Evolutionary conservation across 2,329 filamentous ascomycete species (phyloP), one percentile per base, ranked within the genome.

Genomic region (Dothidotthia symphoricarpi): DNA sequence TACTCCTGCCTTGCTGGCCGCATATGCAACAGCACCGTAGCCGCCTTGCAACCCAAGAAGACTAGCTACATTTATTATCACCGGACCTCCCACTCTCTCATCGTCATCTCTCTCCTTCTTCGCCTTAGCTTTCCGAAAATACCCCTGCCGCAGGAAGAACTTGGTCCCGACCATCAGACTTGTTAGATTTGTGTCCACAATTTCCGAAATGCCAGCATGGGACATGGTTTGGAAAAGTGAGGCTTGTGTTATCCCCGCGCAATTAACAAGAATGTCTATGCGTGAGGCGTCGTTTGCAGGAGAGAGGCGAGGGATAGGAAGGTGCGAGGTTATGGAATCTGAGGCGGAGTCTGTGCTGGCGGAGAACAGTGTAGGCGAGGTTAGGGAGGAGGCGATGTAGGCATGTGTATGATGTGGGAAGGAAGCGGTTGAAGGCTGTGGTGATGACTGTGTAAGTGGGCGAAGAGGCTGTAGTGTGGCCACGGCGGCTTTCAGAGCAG

Each of bases 61-160:
- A 31, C 86, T 91, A 1, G 86, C 82, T 15, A 95, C 71, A 58
- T 95, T 95, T 64, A 95, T 82, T 45, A 95, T 89, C 57, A 86
- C 49, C 1, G 56, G 55, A 15, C 33, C 49, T 6, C 41, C 29
- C 15, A 24, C 39, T 26, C 19, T 22, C 19, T 9, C 19, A n/a
- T 25, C 31, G 14, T 34, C 26, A 15, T 28, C 17, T 39, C n/a
- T 34, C 30, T n/a, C 24, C 37, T 11, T 35, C 19, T 7, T 16
- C 17, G 28, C 59, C 37, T 57, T 60, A 36, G 43, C 19, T 9
- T 9, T 9, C 19, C 19, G 19, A 22, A 22, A 22, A 22, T 22
- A 22, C 9, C 19, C 19, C 19, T 22, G 19, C 40, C 69, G 72
- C 19, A 73, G 61, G 11, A 81, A 59, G 7, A 63, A 66, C 53